Base-by-base conservation (phyloP, 1,284 basidiomycete species). In the Wallemia hederae region DNA sequence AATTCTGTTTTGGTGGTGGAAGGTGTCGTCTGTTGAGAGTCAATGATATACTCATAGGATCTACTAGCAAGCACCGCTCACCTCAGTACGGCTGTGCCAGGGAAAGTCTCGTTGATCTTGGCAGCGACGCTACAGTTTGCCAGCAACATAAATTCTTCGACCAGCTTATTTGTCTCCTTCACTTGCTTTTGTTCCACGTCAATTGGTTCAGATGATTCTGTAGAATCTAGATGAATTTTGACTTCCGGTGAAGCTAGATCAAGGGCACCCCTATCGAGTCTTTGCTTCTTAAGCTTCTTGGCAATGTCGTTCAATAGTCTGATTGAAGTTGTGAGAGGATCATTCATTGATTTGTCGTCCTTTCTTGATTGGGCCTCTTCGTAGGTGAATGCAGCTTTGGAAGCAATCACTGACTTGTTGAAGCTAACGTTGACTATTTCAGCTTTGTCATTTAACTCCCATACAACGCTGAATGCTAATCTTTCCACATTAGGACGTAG, bases 101-200 rank as follows among this genome's bases (percentile, higher is more conserved):
- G 92, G 73, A 91, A 98, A 1, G 84, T 81, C 67, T 94, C 87
- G 69, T 96, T 85, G 56, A 96, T 96, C 70, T 84, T 85, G 66
- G 75, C 74, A 7, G 92, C 94, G 0, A 97, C 94, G 63, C 83
- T 88, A 65, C 94, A 85, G 68, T 98, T 98, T 27, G 94, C 94
- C 61, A 98, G 79, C 63, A 99, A 74, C 94, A 99, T 98, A 71
- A 98, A 98, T 72, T 98, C 94, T 69, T 99, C 94, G 1, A 98
- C 94, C 11, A 99, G 74, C 64, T 85, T 90, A 70, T 98, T 98
- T 14, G 94, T 98, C 73, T 98, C 91, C 31, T 78, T 74, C 67
- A 86, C 71, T 67, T 90, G 83, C 71, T 98, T 98, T 70, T 94
- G 90, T 72, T 97, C 91, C 2, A 99, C 91, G 65, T 97, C 92